Evolutionary conservation across 768 basidiomycete species (phyloP), one percentile per base, ranked within the genome.

Genomic region (Amanita rubescens): DNA sequence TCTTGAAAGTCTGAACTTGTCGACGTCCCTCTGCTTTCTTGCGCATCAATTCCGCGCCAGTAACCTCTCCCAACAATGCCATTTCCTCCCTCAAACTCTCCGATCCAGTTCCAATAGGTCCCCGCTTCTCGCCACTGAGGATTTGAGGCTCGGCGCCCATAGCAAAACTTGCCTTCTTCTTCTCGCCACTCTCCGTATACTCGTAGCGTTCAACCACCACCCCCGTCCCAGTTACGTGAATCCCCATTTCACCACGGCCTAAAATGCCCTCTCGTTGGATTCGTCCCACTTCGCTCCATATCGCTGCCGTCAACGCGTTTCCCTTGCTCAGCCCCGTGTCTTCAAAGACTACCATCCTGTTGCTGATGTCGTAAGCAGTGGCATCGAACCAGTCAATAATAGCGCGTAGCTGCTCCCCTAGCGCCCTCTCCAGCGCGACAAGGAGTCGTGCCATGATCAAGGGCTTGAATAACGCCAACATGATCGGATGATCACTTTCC

Each of bases 101-200:
- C 2, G 80, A 73, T 4, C 72, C 73, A 1, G 71, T 80, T 2
- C 81, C 86, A 33, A 81, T 60, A 0, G 87, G 87, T 0, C 86
- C 87, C 3, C 70, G 74, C 72, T 89, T 87, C 57, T 82, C 77
- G 0, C 84, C 82, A 24, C 77, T 67, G 25, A 89, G 65, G 30
- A 89, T 79, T 71, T 89, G 87, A 33, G 87, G 87, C 65, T 85
- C 85, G 5, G 77, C 82, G 2, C 87, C 87, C 69, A 88, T 68
- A 0, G 85, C 87, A 45, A 89, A 77, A 46, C 64, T 58, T 39
- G 69, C 64, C 35, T 60, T 64, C 50, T 60, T 64, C 56, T 47
- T 55, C 24, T 58, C 66, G 2, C 56, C 58, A 27, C 59, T 58
- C 8, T 63, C 62, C 10, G 61, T 65, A 10, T 58, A 60, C 39